phyloP scores from a whole-genome alignment of 2,329 filamentous ascomycete genomes.

The Pseudogymnoascus sp. region DNA sequence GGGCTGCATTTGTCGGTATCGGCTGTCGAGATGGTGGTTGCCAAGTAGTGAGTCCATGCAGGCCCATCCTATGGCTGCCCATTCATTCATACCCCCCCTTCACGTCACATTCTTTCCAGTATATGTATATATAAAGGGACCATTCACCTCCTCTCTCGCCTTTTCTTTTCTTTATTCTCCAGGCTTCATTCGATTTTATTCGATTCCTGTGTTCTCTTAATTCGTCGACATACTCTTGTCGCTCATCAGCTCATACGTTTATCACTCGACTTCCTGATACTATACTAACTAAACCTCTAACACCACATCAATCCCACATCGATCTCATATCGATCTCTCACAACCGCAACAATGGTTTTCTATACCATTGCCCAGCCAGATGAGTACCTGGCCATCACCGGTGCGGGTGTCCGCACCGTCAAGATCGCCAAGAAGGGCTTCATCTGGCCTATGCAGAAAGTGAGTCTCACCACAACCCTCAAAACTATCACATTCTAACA shows the following conservation, averaged over 20 bases:
- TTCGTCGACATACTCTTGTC: background rate
- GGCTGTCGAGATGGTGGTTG: background rate
- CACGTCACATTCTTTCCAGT: background rate
- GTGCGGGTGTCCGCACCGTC: slow-evolving; percentile 66
- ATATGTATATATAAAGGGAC: slow-evolving; percentile 1
- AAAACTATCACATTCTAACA: background rate
- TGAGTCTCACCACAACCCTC: slow-evolving; percentile 30
- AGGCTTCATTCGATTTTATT: background rate
- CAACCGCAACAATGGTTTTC: slow-evolving; percentile 38
- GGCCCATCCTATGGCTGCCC: background rate
- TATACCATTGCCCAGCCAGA: slow-evolving; percentile 68
- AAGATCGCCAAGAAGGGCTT: slow-evolving; percentile 73
- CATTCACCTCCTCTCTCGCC: background rate
- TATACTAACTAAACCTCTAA: background rate
- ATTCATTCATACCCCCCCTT: background rate
- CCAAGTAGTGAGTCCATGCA: background rate
- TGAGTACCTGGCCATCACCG: slow-evolving; percentile 82
- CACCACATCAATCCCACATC: background rate
- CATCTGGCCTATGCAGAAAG: slow-evolving; percentile 63
- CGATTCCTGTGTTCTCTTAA: background rate
- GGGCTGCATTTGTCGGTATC: background rate
- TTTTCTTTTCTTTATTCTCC: background rate
- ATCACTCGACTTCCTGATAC: background rate
- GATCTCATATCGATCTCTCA: no score
- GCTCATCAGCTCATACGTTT: background rate